Conservation (phyloP, 2,329 filamentous ascomycete genomes). For the Akanthomyces uredinophilus region DNA sequence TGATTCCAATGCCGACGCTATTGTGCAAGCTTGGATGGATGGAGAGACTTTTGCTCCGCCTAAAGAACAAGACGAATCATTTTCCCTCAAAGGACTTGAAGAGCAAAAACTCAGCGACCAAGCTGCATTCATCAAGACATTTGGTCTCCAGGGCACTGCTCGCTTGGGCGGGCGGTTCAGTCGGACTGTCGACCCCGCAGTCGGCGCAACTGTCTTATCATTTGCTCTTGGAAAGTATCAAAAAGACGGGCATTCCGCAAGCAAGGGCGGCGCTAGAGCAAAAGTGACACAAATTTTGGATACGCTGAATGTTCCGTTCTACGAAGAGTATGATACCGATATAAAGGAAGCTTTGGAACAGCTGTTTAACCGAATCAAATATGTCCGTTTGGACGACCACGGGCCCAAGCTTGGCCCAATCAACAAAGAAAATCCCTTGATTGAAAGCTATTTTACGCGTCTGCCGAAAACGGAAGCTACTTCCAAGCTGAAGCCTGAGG, state of each 20-base stretch:
- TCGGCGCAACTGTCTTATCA: slow-evolving; percentile 54
- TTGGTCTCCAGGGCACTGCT: slow-evolving; percentile 67
- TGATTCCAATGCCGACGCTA: slow-evolving; percentile 62
- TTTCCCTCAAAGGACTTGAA: slow-evolving; percentile 44
- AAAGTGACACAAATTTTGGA: slow-evolving; percentile 65
- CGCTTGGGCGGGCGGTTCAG: slow-evolving; percentile 75
- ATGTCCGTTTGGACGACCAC: slow-evolving; percentile 85
- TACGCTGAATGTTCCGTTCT: slow-evolving; percentile 80
- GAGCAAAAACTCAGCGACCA: slow-evolving; percentile 42
- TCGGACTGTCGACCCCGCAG: slow-evolving; percentile 62
- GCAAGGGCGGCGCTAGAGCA: slow-evolving; percentile 46
- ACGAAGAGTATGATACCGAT: slow-evolving; percentile 87
- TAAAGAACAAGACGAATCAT: slow-evolving; percentile 33
- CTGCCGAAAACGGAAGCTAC: slow-evolving; percentile 76
- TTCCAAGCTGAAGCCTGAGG: slow-evolving; percentile 66
- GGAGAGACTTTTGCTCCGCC: slow-evolving; percentile 50
- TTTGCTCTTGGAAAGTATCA: slow-evolving; percentile 54
- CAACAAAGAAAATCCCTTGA: slow-evolving; percentile 69
- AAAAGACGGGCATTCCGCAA: slow-evolving; percentile 35
- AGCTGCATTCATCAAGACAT: slow-evolving; percentile 59
- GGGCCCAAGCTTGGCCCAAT: slow-evolving; percentile 83
- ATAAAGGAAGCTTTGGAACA: slow-evolving; percentile 80
- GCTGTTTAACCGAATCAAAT: slow-evolving; percentile 90
- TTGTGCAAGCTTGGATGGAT: slow-evolving; percentile 65
- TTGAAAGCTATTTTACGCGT: slow-evolving; percentile 93